Conservation (phyloP, 1,139 yeast genomes). For the Scheffersomyces segobiensis region DNA sequence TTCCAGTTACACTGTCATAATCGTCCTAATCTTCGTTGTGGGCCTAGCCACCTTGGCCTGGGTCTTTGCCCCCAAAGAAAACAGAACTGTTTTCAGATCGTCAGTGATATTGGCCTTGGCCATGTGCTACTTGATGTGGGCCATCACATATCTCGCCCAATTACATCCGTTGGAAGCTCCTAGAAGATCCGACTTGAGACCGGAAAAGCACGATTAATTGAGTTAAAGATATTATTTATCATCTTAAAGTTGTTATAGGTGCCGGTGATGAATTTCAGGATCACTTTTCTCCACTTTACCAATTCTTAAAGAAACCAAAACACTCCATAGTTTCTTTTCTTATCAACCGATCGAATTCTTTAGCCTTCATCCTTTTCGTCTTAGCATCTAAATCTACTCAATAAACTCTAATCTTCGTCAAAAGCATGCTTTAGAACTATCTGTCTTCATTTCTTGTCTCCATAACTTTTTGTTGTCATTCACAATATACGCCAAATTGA, state of each 20-base stretch:
- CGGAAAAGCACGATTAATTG: conserved; percentile 38
- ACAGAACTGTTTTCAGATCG: conserved; percentile 82
- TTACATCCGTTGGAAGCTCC: conserved; percentile 83
- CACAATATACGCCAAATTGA: not conserved
- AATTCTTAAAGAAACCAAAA: not conserved
- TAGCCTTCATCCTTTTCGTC: not conserved
- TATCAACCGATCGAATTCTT: not conserved
- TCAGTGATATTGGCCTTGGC: conserved; percentile 79
- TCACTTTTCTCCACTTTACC: not conserved
- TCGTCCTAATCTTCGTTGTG: conserved; percentile 61
- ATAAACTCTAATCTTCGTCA: not conserved
- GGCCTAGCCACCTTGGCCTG: conserved; percentile 63
- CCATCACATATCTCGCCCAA: conserved; percentile 79
- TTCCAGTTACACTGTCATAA: conserved; percentile 69
- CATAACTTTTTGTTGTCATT: not conserved
- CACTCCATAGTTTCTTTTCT: not conserved
- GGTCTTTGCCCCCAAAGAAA: conserved; percentile 62
- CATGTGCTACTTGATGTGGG: conserved; percentile 96
- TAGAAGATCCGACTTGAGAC: conserved; percentile 75
- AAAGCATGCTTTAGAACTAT: not conserved
- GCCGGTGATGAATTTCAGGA: not conserved
- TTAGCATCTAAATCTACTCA: not conserved
- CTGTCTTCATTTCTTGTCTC: not conserved
- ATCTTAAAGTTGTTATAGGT: not conserved
- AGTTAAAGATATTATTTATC: not conserved